Evolutionary conservation across 306 rosid genomes (phyloP), one percentile per base, ranked within the genome.

Genomic region (Corylus heterophylla): DNA sequence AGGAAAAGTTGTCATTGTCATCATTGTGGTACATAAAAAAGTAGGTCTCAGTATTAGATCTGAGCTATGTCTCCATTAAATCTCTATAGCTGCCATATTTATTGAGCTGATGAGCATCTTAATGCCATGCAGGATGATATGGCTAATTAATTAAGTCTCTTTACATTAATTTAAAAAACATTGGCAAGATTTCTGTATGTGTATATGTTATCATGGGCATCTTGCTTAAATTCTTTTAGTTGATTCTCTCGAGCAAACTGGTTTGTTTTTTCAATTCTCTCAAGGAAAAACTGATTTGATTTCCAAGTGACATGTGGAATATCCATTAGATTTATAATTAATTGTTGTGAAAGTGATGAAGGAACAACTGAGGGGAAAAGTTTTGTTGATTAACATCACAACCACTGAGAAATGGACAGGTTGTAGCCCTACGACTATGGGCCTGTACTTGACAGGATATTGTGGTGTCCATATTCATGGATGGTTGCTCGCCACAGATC

Each of bases 401-500:
- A 59, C 77, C 73, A 67, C 76, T 75, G 75, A 70, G 78, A 75
- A 83, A 61, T 78, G 71, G 86, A 83, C 76, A 72, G 70, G 59
- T 71, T 16, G 6, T 35, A 71, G 25, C 27, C 55, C 75, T 49
- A 25, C 20, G 42, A 75, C 63, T 50, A 68, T 68, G 75, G 59
- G n/a, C 56, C 47, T 74, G 17, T 63, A 58, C 37, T 80, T 31
- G 10, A 68, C 75, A 52, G 71, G 31, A 83, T 74, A 54, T 49
- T 86, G 47, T 76, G 69, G 75, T 71, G 86, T 68, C 77, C 85
- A 74, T 81, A 79, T 20, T 70, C 79, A 52, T 14, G 71, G 76
- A 69, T 14, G 44, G 73, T 73, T 80, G 80, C 77, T 39, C 77
- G 76, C 86, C 88, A 86, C 88, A 76, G 52, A 85, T 85, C 81